Evolutionary conservation across 2,329 filamentous ascomycete genomes (phyloP), one percentile per base, ranked within the genome.

Genomic region (Epichloe hybrida): DNA sequence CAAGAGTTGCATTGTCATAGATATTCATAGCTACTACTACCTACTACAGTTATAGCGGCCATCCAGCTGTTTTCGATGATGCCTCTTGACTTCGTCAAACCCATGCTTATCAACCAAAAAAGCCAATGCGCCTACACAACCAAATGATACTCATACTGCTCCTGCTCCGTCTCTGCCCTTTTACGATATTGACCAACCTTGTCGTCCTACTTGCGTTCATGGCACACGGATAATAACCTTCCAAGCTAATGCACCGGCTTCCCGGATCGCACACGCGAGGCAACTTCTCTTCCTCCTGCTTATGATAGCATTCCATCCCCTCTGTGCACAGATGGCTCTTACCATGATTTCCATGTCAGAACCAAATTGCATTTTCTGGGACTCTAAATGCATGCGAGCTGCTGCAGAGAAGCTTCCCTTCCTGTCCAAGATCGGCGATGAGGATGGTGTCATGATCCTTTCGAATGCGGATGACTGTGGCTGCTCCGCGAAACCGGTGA

Each of bases 291-390:
- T 77, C 39, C 75, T 72, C 48, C 83, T 73, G 54, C 82, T 86
- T 55, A 90, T 73, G 17, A 90, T 62, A 21, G 86, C 85, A 62
- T 88, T 84, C 73, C 82, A 83, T 2, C 86, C 86, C 57, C 76
- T 80, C 60, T 86, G 80, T 0, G 85, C 82, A 62, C 86, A 90
- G 56, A 87, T 73, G 2, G 85, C 84, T 46, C 86, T 72, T 1
- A 82, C 83, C 49, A 90, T 67, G 8, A 89, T 74, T 64, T 88
- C 84, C 61, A 85, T 70, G 58, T 83, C 80, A 12, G 79, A 83
- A 1, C 77, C 77, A 51, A 78, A 79, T 39, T 80, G 76, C 23
- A 81, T 69, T 53, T 74, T 69, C 27, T 76, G 67, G 3, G 76
- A 76, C 61, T 78, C 76, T 39, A 76, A 70, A 57, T 75, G 74